Evolutionary conservation across 2,329 filamentous ascomycete species (phyloP), one percentile per base, ranked within the genome.

Genomic region (Ophiosphaerella korrae): DNA sequence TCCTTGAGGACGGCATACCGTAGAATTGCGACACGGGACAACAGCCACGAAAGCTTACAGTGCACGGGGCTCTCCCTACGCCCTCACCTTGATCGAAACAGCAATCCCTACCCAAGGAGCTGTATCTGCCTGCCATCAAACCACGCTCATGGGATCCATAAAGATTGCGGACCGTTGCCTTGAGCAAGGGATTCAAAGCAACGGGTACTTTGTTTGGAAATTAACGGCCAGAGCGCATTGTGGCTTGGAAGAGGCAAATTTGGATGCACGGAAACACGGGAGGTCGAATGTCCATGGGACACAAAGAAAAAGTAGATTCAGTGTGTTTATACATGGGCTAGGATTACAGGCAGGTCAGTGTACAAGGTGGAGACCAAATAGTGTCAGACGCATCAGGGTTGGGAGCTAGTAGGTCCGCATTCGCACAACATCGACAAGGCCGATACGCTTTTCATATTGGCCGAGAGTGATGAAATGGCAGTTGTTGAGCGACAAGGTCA

Each of bases 21-120:
- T 54, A 21, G 33, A 34, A 49, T 45, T 49, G 56, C 60, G 40
- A 59, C 57, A 61, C 59, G 35, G 33, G 44, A 29, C 48, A 52
- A 52, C 47, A 58, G 58, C 55, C 58, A 61, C 55, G 39, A 55
- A 45, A 53, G 55, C 48, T 60, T 59, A 53, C 47, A 21, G 50
- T 44, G 48, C 48, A 49, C 51, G 52, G 42, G 40, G 45, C 26
- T 18, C 42, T 58, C 50, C 50, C 55, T 58, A 50, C 46, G 29
- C 42, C 37, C 42, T 48, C 35, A 47, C 41, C 21, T 45, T 48
- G 21, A 26, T 36, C 42, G 13, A 48, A 40, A 40, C n/a, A 45
- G 49, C 48, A 55, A 52, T 59, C 53, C 51, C 51, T 53, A 55
- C 35, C 41, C 45, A 44, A 35, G 29, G 43, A 49, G 35, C 31